These are phyloP conservation scores for Penicillium hordei DNA, from an alignment of 2,329 filamentous ascomycete genomes.

Conservation along the genomic window DNA sequence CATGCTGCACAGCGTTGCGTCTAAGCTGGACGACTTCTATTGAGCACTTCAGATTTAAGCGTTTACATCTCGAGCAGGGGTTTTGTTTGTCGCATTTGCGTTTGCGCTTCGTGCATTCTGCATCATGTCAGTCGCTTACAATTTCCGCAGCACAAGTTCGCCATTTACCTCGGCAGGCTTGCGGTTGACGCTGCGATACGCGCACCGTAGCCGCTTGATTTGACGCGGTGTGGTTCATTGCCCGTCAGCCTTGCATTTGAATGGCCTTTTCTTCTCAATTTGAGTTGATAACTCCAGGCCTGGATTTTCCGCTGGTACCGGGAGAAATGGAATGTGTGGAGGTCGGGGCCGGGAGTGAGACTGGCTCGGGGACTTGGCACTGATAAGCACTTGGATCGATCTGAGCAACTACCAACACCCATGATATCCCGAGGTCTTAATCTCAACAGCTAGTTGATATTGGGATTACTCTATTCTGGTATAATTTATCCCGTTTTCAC, in stretches of 20 bases:
- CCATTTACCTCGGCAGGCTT: constrained; percentile 26
- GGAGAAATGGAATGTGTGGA: background rate
- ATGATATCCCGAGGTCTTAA: background rate
- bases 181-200: constrained; percentile 28
- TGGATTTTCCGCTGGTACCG: background rate
- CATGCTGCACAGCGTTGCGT: constrained; percentile 27
- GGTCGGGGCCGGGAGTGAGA: background rate
- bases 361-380: background rate
- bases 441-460: background rate
- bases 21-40: constrained; percentile 28
- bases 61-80: constrained; percentile 26
- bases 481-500: no score
- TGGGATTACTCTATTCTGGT: background rate
- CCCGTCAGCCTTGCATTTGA: background rate
- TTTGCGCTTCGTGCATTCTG: constrained; percentile 30
- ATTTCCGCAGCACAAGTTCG: background rate
- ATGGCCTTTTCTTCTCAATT: background rate
- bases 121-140: constrained; percentile 10
- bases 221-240: background rate
- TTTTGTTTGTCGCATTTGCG: constrained; percentile 29
- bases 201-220: constrained; percentile 13
- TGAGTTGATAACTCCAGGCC: background rate
- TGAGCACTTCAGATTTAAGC: constrained; percentile 26
- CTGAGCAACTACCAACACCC: background rate
- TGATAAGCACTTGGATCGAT: background rate